phyloP scores from a whole-genome alignment of 2,329 filamentous ascomycete genomes.

The Aspergillus awamori region DNA sequence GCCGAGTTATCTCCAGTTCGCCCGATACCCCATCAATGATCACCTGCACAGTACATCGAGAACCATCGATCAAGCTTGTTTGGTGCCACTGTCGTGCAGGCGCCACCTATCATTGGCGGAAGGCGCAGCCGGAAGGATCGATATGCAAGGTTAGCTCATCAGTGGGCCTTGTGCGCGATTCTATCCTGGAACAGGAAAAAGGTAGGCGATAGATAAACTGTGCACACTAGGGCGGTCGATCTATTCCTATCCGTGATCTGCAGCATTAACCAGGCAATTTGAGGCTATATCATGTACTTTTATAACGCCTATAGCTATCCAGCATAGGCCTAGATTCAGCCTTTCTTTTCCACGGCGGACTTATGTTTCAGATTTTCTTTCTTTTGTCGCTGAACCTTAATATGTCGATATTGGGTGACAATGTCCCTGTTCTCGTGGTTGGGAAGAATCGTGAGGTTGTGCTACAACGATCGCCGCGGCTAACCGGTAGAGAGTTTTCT shows the following conservation, averaged over 20 bases:
- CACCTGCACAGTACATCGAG: not conserved
- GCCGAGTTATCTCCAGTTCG: not conserved
- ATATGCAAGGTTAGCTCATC: not conserved
- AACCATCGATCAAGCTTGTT: not conserved
- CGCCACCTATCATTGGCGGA: not conserved
- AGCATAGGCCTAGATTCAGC: no score
- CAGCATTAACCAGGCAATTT: no score
- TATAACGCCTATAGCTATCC: no score
- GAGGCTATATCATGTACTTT: no score
- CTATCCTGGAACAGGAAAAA: not conserved
- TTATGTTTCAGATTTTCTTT: no score
- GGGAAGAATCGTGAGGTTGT: no score
- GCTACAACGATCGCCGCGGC: no score
- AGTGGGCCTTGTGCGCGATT: not conserved
- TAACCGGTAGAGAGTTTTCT: no score
- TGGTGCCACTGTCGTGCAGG: not conserved
- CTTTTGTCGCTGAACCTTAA: no score
- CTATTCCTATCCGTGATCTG: not conserved
- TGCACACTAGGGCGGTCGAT: not conserved
- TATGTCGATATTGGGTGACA: no score
- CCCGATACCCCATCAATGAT: not conserved
- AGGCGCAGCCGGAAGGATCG: not conserved
- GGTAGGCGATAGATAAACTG: not conserved
- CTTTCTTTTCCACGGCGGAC: no score
- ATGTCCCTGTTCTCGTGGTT: no score